Evolutionary conservation across 345 rosid genomes (phyloP), one percentile per base, ranked within the genome.

Genomic region (Dipteronia dyeriana): DNA sequence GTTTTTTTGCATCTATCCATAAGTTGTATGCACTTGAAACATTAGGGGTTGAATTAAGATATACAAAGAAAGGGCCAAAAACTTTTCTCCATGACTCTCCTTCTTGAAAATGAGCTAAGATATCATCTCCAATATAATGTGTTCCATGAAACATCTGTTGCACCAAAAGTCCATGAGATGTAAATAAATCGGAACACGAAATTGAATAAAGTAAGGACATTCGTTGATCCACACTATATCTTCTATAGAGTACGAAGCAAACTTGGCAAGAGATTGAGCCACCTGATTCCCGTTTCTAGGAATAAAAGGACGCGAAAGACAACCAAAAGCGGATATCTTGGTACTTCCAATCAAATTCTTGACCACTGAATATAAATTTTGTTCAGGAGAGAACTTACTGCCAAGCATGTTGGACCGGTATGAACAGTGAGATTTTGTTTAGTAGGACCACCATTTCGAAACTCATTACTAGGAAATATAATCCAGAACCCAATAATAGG

Each of bases 71-170:
- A 7, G 88, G 85, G 38, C 87, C 85, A 5, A 86, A 79, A 14
- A 84, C 87, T 64, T 86, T 86, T 73, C 76, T 82, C 89, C 89
- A 86, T 14, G 71, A 70, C 77, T 84, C 89, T 60, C 81, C 85
- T 47, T 80, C 82, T 76, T 64, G 66, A 68, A 86, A 86, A 23
- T 82, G 81, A 60, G 85, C 81, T 61, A 78, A 0, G 31, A 80
- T 79, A 25, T 80, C 85, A 12, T 78, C 79, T 14, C 87, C 87
- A 54, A 78, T 80, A 25, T 73, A 84, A 57, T 82, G 82, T 17
- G 76, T 79, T 29, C 82, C 80, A 29, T 81, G 86, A 57, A 81
- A 81, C 84, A 82, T 84, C 88, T 81, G 71, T 64, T 5, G 25
- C 73, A 39, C 23, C 31, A 29, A 31, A 29, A 53, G 9, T 53